Conservation (phyloP, 2,329 filamentous ascomycete species). For the Ophiobolus disseminans region DNA sequence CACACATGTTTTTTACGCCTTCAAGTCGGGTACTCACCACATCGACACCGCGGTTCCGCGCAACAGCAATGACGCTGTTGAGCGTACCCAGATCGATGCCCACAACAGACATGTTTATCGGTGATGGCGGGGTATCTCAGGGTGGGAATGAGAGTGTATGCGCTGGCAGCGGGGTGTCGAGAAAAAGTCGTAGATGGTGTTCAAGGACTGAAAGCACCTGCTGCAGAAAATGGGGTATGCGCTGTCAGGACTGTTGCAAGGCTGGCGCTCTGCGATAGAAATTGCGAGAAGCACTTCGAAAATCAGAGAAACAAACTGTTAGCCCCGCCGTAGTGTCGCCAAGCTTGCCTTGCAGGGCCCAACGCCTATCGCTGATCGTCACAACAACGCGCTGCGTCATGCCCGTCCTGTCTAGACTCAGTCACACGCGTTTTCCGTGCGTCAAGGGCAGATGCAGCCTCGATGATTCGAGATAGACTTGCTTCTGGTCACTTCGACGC, state of each 20-base stretch:
- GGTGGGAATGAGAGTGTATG: conserved; percentile 16
- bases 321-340: conserved; percentile 8
- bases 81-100: conserved; percentile 95
- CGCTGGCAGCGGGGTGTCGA: conserved; percentile 14
- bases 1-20: background rate
- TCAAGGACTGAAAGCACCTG: conserved; percentile 1
- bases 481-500: background rate
- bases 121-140: conserved; percentile 39
- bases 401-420: background rate
- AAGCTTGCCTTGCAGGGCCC: conserved; percentile 5
- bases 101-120: conserved; percentile 65
- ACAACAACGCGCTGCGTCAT: conserved; percentile 22
- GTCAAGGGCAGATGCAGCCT: background rate
- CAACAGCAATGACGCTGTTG: conserved; percentile 97
- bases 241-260: conserved; percentile 1
- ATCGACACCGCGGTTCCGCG: conserved; percentile 97
- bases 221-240: conserved; percentile 6
- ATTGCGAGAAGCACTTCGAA: conserved; percentile 6
- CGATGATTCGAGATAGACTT: background rate
- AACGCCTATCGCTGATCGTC: conserved; percentile 3
- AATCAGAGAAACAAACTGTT: conserved; percentile 11
- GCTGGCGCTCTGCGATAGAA: conserved; percentile 4
- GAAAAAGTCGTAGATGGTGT: conserved; percentile 8
- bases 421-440: background rate
- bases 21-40: conserved; percentile 72